Base-by-base conservation (phyloP, 352 stramenopile species). In the Phytopythium aichiense region DNA sequence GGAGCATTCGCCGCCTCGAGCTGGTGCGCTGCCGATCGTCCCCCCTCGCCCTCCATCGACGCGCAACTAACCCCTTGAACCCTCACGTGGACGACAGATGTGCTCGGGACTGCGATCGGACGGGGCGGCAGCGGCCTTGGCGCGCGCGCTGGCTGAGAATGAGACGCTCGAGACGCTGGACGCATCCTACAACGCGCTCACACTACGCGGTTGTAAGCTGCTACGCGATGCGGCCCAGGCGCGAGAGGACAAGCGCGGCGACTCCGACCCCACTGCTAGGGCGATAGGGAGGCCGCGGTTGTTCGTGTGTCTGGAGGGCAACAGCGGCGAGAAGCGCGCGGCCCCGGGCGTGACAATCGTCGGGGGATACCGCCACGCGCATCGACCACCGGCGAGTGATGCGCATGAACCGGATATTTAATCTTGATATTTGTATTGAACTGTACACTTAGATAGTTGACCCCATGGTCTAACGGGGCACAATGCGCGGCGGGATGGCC, bases 151-250 rank as follows among this genome's bases (percentile, higher is more conserved):
- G 1, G 68, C 72, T 23, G 38, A 72, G 52, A 85, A 90, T 49
- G 54, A 38, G 1, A 60, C 69, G 48, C 69, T 92, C 37, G 66
- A 53, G 7, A 71, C 76, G 37, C 56, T 91, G 50, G 79, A 92
- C 63, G 65, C 90, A 20, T 76, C 76, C 22, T 90, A 92, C 78
- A 92, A 92, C 57, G 79, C 86, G 60, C 83, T 92, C 66, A 92
- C 84, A 3, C 62, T 92, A 28, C 81, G 80, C 12, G 81, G 84
- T 2, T 91, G 81, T 65, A 92, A 92, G 51, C 40, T 83, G 30
- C 73, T 92, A 20, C 76, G 77, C 55, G 81, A 92, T 50, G 79
- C 74, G 7, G 68, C 72, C 35, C 57, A 61, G 23, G 55, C 57
- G 53, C 61, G 67, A 23, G 66, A 56, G 7, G 61, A 71, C 16